Evolutionary conservation across 129 eudicot genomes (phyloP), one percentile per base, ranked within the genome.

Genomic region (Gnaphalium uliginosum): DNA sequence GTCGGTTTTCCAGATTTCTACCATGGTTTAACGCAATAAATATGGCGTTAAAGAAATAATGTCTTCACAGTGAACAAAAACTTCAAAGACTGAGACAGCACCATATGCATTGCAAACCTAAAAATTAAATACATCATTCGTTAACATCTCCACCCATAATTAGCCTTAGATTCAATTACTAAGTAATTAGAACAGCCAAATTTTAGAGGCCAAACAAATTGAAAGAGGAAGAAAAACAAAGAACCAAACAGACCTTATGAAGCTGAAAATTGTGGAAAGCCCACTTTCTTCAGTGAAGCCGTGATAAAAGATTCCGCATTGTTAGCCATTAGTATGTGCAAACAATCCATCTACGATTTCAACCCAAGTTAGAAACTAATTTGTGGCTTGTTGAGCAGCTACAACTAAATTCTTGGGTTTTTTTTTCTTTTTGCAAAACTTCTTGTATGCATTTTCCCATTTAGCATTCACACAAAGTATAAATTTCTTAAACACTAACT

Each of bases 21-120:
- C 80, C 87, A 77, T 35, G 62, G 78, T 77, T 68, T 80, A 78
- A 50, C 68, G 54, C 69, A 83, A 78, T 53, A 76, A 60, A 71
- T 73, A 83, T 33, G 74, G 77, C 7, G 83, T 74, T 79, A 89
- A 76, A 79, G 85, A 87, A 86, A 83, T 81, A 78, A 68, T 83
- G 87, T 83, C 96, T 86, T 86, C 91, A 71, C 76, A 86, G 94
- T 71, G 94, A 86, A 79, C 87, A 83, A 87, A 85, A 87, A 79
- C 86, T 83, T 83, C 89, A 77, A 35, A 87, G 86, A 87, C 68
- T 83, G 89, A 81, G 77, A 88, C 83, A 85, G 91, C 97, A 91
- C 89, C 97, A 88, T 80, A 84, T 74, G 91, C 89, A 67, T 88
- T 86, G 91, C 89, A 89, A 75, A 88, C 97, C 97, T 91, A 91